phyloP scores from a whole-genome alignment of 495 filamentous ascomycete species.

The Penicillium simplicissimum region DNA sequence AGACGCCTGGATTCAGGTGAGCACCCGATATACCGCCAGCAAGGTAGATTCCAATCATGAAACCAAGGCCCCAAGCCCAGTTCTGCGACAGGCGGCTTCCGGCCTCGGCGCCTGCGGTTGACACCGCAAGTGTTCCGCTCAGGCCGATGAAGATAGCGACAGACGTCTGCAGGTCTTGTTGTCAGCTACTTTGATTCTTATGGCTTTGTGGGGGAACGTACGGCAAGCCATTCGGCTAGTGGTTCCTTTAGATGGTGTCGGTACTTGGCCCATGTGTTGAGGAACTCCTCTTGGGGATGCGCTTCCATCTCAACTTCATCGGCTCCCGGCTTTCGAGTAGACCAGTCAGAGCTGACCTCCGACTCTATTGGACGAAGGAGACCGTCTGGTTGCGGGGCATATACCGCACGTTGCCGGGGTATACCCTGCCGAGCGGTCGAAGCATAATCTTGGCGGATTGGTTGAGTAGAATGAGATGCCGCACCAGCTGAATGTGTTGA shows the following conservation, averaged over 20 bases:
- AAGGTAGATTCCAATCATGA: slow-evolving; percentile 23
- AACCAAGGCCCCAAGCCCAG: slow-evolving; percentile 21
- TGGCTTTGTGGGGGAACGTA: neutral
- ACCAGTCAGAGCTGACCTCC: neutral
- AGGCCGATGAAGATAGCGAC: slow-evolving; percentile 21
- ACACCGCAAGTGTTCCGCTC: slow-evolving; percentile 15
- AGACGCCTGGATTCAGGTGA: slow-evolving; percentile 22
- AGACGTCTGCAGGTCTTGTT: slow-evolving; percentile 12
- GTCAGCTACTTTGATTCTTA: neutral
- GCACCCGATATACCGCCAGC: slow-evolving; percentile 22
- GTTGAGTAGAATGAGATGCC: too few relatives aligned
- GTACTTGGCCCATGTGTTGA: slow-evolving; percentile 20
- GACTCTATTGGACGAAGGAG: slow-evolving; percentile 18
- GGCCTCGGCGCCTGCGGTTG: slow-evolving; percentile 11
- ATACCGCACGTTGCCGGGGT: slow-evolving; percentile 7
- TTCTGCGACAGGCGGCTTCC: slow-evolving; percentile 15
- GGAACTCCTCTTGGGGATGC: slow-evolving; percentile 10
- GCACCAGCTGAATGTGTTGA: neutral
- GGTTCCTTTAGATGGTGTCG: slow-evolving; percentile 19
- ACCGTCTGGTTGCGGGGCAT: slow-evolving; percentile 18
- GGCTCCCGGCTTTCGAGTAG: too few relatives aligned
- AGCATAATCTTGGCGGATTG: slow-evolving; percentile 3
- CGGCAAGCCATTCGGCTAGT: slow-evolving; percentile 23
- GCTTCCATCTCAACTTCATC: too few relatives aligned
- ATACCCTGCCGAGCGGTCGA: slow-evolving; percentile 13